phyloP scores from a whole-genome alignment of 192 early-diverging fungal species.

The Anaeromyces robustus region DNA sequence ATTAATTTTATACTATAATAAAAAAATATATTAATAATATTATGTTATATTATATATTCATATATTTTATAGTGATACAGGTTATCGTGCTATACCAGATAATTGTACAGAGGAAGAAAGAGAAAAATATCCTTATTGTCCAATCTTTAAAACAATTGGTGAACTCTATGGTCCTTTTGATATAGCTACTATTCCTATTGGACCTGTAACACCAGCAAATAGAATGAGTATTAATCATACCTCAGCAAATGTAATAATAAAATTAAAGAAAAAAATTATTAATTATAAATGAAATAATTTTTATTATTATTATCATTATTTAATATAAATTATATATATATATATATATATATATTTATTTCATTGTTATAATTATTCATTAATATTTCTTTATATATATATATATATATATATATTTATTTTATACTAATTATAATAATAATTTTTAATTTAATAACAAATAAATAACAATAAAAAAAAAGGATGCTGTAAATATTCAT shows the following conservation, averaged over 20 bases:
- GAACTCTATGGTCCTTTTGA: conserved; percentile 51
- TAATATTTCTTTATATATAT: too few relatives aligned
- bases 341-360: too few relatives aligned
- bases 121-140: conserved; percentile 40
- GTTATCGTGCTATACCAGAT: conserved; percentile 47
- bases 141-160: conserved; percentile 71
- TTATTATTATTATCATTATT: too few relatives aligned
- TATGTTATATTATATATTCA: too few relatives aligned
- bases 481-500: conserved; percentile 67
- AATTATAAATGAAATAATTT: too few relatives aligned
- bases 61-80: conserved; percentile 39
- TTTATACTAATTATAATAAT: too few relatives aligned
- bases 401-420: conserved; percentile 6
- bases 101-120: conserved; percentile 17
- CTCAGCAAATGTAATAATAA: not conserved
- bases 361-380: too few relatives aligned
- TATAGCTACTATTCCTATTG: conserved; percentile 66
- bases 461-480: conserved; percentile 3
- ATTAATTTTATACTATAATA: too few relatives aligned
- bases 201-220: conserved; percentile 37
- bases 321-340: too few relatives aligned
- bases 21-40: too few relatives aligned
- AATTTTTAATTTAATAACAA: too few relatives aligned
- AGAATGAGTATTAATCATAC: not conserved
- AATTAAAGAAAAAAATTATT: too few relatives aligned